phyloP scores from a whole-genome alignment of 1,284 basidiomycete species.

The Trametes hirsuta region DNA sequence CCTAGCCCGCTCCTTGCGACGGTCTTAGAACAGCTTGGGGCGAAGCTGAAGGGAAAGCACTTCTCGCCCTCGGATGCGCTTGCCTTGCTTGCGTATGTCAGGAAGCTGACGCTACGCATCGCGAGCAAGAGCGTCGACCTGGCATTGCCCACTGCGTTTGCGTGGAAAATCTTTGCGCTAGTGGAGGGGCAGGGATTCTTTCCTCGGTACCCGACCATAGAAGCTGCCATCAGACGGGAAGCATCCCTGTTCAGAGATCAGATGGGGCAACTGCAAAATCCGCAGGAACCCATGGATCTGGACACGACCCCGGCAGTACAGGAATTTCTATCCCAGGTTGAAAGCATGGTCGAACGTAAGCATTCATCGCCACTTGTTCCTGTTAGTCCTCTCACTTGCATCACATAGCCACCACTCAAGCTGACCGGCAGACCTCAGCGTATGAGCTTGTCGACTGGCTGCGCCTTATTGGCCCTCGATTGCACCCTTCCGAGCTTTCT shows the following conservation, averaged over 20 bases:
- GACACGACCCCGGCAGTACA: constrained; percentile 30
- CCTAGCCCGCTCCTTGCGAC: constrained; percentile 80
- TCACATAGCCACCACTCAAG: constrained; percentile 39
- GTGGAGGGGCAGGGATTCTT: constrained; percentile 33
- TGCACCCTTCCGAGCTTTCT: constrained; percentile 41
- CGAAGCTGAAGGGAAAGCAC: constrained; percentile 58
- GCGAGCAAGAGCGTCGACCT: constrained; percentile 55
- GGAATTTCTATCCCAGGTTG: constrained; percentile 47
- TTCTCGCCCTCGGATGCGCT: constrained; percentile 64
- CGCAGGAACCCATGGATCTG: constrained; percentile 2
- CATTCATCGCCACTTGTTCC: constrained; percentile 3
- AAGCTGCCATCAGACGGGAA: constrained; percentile 51
- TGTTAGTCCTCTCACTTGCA: not conserved
- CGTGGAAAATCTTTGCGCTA: constrained; percentile 41
- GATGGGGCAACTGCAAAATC: constrained; percentile 34
- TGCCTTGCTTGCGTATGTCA: constrained; percentile 62
- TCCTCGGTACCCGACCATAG: constrained; percentile 41
- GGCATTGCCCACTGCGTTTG: constrained; percentile 39
- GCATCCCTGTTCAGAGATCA: constrained; percentile 40
- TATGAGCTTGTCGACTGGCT: constrained; percentile 64
- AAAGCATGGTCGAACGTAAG: constrained; percentile 46
- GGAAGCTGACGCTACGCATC: constrained; percentile 62
- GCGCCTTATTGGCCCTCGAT: constrained; percentile 46
- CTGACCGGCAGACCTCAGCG: constrained; percentile 41
- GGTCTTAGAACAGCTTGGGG: constrained; percentile 73